A percentile compares a stretch with the other conserved stretches of the same genome.
Evolutionary conservation across 1,139 yeast species (phyloP).

Genomic region (Pichia sp.): DNA sequence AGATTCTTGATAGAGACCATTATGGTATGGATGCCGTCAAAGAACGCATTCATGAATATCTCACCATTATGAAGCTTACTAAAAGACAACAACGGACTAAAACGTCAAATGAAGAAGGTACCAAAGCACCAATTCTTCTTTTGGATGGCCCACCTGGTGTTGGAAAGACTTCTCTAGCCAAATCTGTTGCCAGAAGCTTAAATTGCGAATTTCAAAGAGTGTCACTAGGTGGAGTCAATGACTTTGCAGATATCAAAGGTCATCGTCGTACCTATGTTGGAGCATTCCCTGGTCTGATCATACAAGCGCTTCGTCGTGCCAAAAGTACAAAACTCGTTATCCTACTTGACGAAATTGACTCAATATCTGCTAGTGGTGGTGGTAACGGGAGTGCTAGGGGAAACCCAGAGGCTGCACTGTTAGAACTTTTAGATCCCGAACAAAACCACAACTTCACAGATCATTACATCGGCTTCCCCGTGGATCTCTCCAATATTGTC

Average conservation of each 20-base stretch:
- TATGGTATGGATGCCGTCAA: conserved; percentile 80
- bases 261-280: conserved; percentile 93
- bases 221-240: conserved; percentile 83
- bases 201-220: conserved; percentile 77
- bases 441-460: conserved; percentile 76
- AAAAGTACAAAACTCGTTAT: conserved; percentile 86
- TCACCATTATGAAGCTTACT: conserved; percentile 62
- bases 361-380: conserved; percentile 33
- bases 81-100: background rate
- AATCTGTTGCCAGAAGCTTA: conserved; percentile 74
- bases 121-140: conserved; percentile 62
- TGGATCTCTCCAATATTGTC: conserved; percentile 76
- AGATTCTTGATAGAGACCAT: conserved; percentile 70
- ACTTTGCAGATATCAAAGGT: conserved; percentile 88
- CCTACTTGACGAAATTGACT: conserved; percentile 82
- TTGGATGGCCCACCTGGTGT: conserved; percentile 96
- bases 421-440: conserved; percentile 89
- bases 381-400: conserved; percentile 54
- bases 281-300: conserved; percentile 83
- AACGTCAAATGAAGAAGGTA: background rate
- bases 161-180: conserved; percentile 87
- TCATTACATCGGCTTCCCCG: conserved; percentile 82
- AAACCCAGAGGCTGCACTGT: conserved; percentile 85
- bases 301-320: conserved; percentile 73
- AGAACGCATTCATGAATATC: conserved; percentile 70